Evolutionary conservation across 805 yeast genomes (phyloP).

Genomic region (Torulaspora microellipsoides): DNA sequence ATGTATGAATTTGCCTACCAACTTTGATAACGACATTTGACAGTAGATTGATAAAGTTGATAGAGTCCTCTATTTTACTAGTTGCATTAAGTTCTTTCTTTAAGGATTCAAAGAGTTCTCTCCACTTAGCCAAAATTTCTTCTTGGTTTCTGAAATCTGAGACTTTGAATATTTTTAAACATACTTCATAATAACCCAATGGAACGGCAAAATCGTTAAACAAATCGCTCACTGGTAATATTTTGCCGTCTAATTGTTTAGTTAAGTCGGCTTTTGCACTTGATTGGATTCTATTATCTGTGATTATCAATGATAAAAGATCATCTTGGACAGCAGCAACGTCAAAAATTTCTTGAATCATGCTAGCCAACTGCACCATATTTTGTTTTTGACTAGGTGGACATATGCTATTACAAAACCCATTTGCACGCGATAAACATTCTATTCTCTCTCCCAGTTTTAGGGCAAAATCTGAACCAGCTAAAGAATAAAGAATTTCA

Average conservation of each 20-base stretch:
- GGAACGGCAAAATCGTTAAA: conserved; percentile 87
- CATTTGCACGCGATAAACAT: conserved; percentile 84
- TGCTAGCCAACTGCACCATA: conserved; percentile 62
- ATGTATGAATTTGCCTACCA: conserved; percentile 60
- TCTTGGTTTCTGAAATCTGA: conserved; percentile 83
- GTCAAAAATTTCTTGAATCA: conserved; percentile 74
- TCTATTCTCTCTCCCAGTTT: conserved; percentile 74
- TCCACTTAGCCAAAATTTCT: conserved; percentile 80
- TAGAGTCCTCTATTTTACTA: conserved; percentile 29
- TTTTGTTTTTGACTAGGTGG: conserved; percentile 73
- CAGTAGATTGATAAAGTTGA: conserved; percentile 36
- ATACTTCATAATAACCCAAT: conserved; percentile 77
- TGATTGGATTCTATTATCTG: conserved; percentile 44
- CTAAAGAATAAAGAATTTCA: conserved; percentile 63
- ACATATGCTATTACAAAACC: conserved; percentile 81
- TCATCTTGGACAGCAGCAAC: conserved; percentile 80
- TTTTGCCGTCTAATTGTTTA: conserved; percentile 53
- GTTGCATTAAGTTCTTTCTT: conserved; percentile 30
- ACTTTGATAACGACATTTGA: conserved; percentile 40
- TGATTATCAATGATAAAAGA: conserved; percentile 40
- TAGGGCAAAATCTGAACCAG: conserved; percentile 68
- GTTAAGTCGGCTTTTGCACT: conserved; percentile 49
- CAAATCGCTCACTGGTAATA: conserved; percentile 69
- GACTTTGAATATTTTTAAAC: conserved; percentile 70
- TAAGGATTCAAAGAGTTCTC: conserved; percentile 55